Conservation (phyloP, 768 basidiomycete species). For the Suillus weaverae region DNA sequence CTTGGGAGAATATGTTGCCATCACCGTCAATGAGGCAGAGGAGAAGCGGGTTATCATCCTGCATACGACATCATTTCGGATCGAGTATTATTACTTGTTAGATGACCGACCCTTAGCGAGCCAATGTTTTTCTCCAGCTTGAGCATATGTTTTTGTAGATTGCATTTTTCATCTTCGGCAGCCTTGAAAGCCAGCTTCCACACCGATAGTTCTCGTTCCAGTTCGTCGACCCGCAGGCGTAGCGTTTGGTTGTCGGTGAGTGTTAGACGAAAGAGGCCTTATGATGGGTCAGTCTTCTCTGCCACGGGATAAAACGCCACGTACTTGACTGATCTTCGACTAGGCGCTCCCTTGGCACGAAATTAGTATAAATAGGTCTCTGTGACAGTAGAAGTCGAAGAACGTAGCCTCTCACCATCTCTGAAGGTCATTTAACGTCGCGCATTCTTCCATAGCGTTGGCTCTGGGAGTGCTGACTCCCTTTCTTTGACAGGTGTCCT, state of each 20-base stretch:
- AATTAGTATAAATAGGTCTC: conserved; percentile 1
- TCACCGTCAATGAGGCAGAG: conserved; percentile 42
- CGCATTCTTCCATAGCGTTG: conserved; percentile 8
- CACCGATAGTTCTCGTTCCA: conserved; percentile 40
- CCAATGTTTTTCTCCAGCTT: conserved; percentile 35
- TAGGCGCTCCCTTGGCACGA: conserved; percentile 29
- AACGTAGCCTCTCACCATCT: conserved; percentile 5
- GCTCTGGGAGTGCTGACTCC: not conserved
- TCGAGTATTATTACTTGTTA: not conserved
- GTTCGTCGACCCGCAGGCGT: conserved; percentile 32
- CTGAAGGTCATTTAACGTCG: conserved; percentile 9
- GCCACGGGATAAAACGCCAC: not conserved
- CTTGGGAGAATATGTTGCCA: conserved; percentile 39
- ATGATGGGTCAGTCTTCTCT: not conserved
- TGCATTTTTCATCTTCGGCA: conserved; percentile 35
- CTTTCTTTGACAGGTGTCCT: not conserved
- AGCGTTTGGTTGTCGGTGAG: conserved; percentile 32
- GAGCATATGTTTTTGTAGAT: conserved; percentile 24
- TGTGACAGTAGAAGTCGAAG: not conserved
- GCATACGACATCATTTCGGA: not conserved
- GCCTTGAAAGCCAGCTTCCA: conserved; percentile 40
- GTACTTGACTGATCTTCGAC: conserved; percentile 36
- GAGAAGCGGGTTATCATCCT: conserved; percentile 43
- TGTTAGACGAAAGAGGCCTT: conserved; percentile 33
- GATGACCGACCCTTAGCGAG: conserved; percentile 28